Conservation (phyloP, 2,329 filamentous ascomycete genomes). For the Akanthomyces muscarius region DNA sequence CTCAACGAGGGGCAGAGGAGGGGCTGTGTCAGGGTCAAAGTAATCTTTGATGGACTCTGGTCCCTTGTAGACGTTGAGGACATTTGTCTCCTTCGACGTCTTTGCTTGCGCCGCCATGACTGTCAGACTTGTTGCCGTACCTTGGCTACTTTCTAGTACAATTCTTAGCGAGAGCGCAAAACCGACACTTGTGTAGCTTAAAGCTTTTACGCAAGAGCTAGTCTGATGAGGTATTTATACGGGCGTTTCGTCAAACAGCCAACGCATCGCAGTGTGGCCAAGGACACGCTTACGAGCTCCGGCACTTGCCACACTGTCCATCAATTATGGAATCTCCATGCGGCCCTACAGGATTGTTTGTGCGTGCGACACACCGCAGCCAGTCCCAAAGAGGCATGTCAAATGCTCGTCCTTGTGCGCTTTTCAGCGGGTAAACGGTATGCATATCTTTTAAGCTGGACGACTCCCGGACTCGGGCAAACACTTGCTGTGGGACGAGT, state of each 20-base stretch:
- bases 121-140: background rate
- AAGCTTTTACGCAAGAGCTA: background rate
- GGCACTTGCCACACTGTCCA: constrained; percentile 6
- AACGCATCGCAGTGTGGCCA: background rate
- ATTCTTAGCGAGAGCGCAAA: background rate
- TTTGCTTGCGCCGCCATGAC: background rate
- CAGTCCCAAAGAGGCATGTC: constrained; percentile 5
- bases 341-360: background rate
- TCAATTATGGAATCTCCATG: constrained; percentile 8
- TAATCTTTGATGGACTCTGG: constrained; percentile 54
- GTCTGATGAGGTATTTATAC: constrained; percentile 3
- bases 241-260: background rate
- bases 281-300: background rate
- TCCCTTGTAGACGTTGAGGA: constrained; percentile 54
- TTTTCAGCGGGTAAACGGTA: background rate
- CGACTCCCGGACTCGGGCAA: background rate
- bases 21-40: constrained; percentile 54
- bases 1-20: constrained; percentile 59
- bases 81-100: constrained; percentile 22
- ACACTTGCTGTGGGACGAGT: constrained; percentile 2
- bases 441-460: background rate
- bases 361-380: background rate
- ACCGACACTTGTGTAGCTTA: background rate
- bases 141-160: too few relatives aligned
- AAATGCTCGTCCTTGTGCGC: background rate